Conservation (phyloP, 2,329 filamentous ascomycete genomes). For the Byssothecium circinans region DNA sequence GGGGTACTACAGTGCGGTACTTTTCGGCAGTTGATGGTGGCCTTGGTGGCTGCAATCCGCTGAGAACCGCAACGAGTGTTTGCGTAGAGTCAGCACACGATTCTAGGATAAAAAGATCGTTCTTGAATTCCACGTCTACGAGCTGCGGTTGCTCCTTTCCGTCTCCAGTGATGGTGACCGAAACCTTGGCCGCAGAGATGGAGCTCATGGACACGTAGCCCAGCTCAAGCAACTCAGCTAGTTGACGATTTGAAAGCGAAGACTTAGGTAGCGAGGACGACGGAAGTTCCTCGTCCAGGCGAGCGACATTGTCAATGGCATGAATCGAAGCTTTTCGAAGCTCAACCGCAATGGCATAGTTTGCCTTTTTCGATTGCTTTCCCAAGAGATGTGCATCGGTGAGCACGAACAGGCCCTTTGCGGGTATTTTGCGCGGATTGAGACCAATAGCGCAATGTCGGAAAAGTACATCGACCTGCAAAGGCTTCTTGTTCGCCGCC, state of each 20-base stretch:
- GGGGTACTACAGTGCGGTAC: conserved; percentile 83
- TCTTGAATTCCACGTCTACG: conserved; percentile 78
- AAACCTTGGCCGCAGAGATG: conserved; percentile 76
- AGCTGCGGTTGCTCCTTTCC: conserved; percentile 63
- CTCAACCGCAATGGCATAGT: conserved; percentile 65
- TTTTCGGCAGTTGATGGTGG: conserved; percentile 81
- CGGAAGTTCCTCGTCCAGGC: conserved; percentile 37
- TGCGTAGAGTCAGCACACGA: conserved; percentile 97
- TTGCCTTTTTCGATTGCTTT: conserved; percentile 64
- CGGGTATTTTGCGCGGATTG: conserved; percentile 73
- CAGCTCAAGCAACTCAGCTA: conserved; percentile 56
- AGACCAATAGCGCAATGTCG: conserved; percentile 81
- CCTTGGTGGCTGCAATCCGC: conserved; percentile 78
- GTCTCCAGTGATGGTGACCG: conserved; percentile 62
- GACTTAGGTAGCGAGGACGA: conserved; percentile 5
- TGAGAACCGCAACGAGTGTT: conserved; percentile 78
- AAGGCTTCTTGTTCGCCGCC: conserved; percentile 34
- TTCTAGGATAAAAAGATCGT: conserved; percentile 86
- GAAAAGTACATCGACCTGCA: conserved; percentile 73
- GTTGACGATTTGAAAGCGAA: conserved; percentile 44
- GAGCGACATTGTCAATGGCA: conserved; percentile 73
- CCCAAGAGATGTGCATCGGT: conserved; percentile 76
- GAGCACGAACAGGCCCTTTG: conserved; percentile 77
- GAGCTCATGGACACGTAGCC: conserved; percentile 88
- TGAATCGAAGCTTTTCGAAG: conserved; percentile 81